Conservation (phyloP, 2,329 filamentous ascomycete species). For the Colletotrichum horii region DNA sequence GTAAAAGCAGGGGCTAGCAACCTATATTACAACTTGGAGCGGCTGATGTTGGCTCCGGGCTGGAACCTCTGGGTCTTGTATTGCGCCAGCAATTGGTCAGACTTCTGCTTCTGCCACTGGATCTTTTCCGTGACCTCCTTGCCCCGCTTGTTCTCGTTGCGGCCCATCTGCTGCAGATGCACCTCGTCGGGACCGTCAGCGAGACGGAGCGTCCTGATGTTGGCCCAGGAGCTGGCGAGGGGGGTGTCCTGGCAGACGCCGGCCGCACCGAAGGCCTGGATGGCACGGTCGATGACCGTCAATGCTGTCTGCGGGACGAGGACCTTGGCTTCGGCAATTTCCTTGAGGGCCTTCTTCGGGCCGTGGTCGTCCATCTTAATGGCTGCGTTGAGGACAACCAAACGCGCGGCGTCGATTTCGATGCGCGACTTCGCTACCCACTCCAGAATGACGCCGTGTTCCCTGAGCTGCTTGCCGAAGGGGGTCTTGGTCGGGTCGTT, state of each 20-base stretch:
- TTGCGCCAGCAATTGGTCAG: conserved; percentile 68
- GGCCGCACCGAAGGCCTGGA: conserved; percentile 90
- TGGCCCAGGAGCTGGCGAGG: conserved; percentile 81
- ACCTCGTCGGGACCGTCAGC: conserved; percentile 98
- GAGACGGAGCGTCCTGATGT: conserved; percentile 80
- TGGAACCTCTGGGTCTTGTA: conserved; percentile 53
- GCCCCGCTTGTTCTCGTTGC: conserved; percentile 78
- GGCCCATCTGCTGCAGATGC: conserved; percentile 80
- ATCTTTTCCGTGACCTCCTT: conserved; percentile 66
- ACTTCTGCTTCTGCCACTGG: conserved; percentile 66
- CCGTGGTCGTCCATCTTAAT: conserved; percentile 91
- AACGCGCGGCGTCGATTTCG: conserved; percentile 90
- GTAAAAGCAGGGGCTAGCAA: neutral
- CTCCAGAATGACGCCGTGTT: conserved; percentile 94
- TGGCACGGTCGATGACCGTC: conserved; percentile 89
- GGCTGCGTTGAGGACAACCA: conserved; percentile 92
- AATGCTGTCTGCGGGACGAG: conserved; percentile 83
- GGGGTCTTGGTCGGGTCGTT: conserved; percentile 92
- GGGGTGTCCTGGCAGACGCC: conserved; percentile 96
- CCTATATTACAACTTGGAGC: conserved; percentile 47
- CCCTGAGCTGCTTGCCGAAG: conserved; percentile 84
- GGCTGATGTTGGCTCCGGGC: conserved; percentile 57
- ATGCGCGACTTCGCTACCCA: conserved; percentile 92
- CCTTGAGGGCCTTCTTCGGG: conserved; percentile 87
- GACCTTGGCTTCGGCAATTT: conserved; percentile 96